Evolutionary conservation across 805 yeast species (phyloP).

Genomic region (Ogataea methanolica): DNA sequence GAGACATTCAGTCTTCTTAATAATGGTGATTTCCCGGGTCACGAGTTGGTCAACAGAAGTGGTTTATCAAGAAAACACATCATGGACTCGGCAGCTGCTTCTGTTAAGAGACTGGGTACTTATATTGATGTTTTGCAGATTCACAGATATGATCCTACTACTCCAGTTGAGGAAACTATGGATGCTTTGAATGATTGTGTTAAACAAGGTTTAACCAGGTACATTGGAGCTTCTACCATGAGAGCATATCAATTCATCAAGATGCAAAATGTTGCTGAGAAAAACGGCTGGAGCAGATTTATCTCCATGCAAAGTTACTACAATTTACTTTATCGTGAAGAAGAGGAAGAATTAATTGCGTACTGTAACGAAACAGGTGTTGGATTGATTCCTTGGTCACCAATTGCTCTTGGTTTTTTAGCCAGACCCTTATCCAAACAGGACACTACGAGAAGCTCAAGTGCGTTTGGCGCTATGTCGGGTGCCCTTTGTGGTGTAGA

Average conservation of each 20-base stretch:
- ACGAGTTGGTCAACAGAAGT: constrained; percentile 27
- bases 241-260: constrained; percentile 46
- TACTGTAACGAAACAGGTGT: too few relatives aligned
- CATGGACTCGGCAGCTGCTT: constrained; percentile 35
- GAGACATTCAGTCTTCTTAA: constrained; percentile 37
- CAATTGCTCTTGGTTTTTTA: constrained; percentile 48
- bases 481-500: constrained; percentile 11
- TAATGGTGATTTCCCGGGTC: constrained; percentile 32
- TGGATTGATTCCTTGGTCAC: constrained; percentile 57
- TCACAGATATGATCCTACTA: too few relatives aligned
- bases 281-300: constrained; percentile 50
- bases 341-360: too few relatives aligned
- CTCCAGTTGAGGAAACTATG: too few relatives aligned
- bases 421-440: constrained; percentile 36
- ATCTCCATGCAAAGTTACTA: constrained; percentile 58
- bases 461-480: too few relatives aligned
- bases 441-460: constrained; percentile 3
- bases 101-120: constrained; percentile 45
- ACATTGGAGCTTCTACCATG: constrained; percentile 61
- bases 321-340: too few relatives aligned
- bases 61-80: too few relatives aligned
- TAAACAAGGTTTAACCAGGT: too few relatives aligned
- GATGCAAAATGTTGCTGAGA: constrained; percentile 51
- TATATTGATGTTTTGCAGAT: too few relatives aligned
- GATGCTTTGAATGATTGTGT: too few relatives aligned